Conservation (phyloP, 176 grass and related monocot species). For the Eleusine indica region DNA sequence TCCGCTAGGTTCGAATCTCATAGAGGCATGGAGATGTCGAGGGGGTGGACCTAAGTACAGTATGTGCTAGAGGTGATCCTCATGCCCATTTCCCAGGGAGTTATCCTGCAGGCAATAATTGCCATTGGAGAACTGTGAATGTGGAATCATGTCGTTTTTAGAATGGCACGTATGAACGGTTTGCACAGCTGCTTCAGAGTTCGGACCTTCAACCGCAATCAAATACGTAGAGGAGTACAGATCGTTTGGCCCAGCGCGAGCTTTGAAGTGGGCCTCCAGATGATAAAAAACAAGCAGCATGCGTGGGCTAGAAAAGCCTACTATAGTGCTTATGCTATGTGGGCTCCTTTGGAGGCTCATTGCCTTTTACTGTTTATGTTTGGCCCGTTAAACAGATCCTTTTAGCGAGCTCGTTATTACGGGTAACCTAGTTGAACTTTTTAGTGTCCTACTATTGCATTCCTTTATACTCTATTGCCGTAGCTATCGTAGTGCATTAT, state of each 20-base stretch:
- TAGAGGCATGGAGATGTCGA: slow-evolving; percentile 2
- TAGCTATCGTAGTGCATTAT: background rate
- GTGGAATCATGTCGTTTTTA: background rate
- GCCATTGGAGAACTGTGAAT: background rate
- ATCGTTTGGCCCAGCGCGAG: background rate
- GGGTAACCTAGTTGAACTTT: no score
- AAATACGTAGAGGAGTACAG: background rate
- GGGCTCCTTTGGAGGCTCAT: background rate
- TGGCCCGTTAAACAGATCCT: background rate
- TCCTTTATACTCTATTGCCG: no score
- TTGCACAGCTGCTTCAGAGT: background rate
- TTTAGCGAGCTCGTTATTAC: no score
- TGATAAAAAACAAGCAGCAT: background rate
- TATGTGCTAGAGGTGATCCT: background rate
- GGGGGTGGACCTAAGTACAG: slow-evolving; percentile 3
- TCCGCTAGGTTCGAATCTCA: slow-evolving; percentile 14
- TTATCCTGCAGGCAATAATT: background rate
- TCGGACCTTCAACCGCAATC: background rate
- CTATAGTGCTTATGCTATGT: background rate
- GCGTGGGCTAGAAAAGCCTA: background rate
- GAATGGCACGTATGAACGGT: background rate
- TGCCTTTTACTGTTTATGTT: background rate
- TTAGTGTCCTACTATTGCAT: no score
- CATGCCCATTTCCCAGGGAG: background rate
- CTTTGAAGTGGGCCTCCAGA: background rate